These are phyloP conservation scores for Emergomyces africanus DNA, from an alignment of 2,329 filamentous ascomycete species.

Conservation along the genomic window DNA sequence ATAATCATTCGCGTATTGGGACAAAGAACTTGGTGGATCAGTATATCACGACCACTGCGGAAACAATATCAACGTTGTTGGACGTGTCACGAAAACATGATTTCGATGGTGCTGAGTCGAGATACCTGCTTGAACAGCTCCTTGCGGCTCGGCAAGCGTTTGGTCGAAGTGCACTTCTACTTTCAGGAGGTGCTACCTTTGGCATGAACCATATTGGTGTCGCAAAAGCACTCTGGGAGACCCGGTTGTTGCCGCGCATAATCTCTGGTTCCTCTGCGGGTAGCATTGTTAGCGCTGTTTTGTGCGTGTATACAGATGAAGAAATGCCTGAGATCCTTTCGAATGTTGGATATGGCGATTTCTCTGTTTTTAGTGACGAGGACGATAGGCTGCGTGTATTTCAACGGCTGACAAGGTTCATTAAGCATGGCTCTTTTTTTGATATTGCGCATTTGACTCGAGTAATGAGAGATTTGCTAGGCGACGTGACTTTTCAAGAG, in stretches of 20 bases:
- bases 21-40: slow-evolving; percentile 78
- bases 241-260: slow-evolving; percentile 64
- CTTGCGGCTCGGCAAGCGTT: slow-evolving; percentile 65
- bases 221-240: slow-evolving; percentile 65
- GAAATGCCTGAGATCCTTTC: slow-evolving; percentile 59
- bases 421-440: slow-evolving; percentile 74
- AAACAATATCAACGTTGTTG: slow-evolving; percentile 60
- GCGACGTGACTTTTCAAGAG: slow-evolving; percentile 89
- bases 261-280: slow-evolving; percentile 81
- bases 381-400: slow-evolving; percentile 49
- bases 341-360: slow-evolving; percentile 64
- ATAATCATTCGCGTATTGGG: slow-evolving; percentile 71
- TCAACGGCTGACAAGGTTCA: slow-evolving; percentile 55
- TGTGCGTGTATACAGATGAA: slow-evolving; percentile 65
- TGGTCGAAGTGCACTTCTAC: slow-evolving; percentile 67
- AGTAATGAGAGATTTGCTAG: slow-evolving; percentile 69
- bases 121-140: slow-evolving; percentile 53
- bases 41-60: slow-evolving; percentile 68
- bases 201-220: slow-evolving; percentile 90
- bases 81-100: slow-evolving; percentile 43
- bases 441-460: slow-evolving; percentile 70
- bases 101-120: slow-evolving; percentile 44
- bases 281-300: slow-evolving; percentile 69
- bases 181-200: slow-evolving; percentile 79
- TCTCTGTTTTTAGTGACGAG: slow-evolving; percentile 63